Percentiles rank a stretch among this genome's conserved stretches.
Evolutionary conservation across 2,329 filamentous ascomycete genomes (phyloP).

Genomic region (Aspergillus brunneoviolaceus): DNA sequence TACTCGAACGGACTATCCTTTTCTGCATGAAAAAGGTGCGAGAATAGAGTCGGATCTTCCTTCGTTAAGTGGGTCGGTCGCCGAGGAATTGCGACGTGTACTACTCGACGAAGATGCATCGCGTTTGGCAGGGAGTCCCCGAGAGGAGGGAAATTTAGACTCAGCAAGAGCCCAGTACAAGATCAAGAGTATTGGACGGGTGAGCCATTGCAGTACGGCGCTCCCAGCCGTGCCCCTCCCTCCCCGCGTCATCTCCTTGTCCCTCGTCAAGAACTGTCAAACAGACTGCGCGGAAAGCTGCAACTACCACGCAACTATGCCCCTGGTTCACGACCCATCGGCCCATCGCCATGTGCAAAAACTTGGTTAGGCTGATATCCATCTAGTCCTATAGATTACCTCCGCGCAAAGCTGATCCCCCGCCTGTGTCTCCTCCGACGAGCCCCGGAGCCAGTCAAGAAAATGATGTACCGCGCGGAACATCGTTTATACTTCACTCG

Average conservation of each 20-base stretch:
- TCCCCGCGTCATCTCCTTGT: slow-evolving; percentile 1
- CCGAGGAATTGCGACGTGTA: slow-evolving; percentile 63
- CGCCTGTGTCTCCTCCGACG: slow-evolving; percentile 51
- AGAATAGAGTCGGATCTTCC: slow-evolving; percentile 71
- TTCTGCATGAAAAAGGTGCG: slow-evolving; percentile 57
- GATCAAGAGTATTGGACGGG: slow-evolving; percentile 74
- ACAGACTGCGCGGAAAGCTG: neutral
- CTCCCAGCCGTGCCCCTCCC: neutral
- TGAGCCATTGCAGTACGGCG: slow-evolving; percentile 52
- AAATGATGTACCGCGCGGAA: slow-evolving; percentile 44
- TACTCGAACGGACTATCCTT: slow-evolving; percentile 47
- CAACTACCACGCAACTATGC: neutral
- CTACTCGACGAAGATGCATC: slow-evolving; percentile 67
- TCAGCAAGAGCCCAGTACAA: slow-evolving; percentile 60
- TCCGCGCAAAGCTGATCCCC: slow-evolving; percentile 62
- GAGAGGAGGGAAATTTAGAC: slow-evolving; percentile 49
- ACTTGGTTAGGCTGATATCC: slow-evolving; percentile 17
- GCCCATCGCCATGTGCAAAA: neutral
- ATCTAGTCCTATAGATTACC: slow-evolving; percentile 56
- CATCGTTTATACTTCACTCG: slow-evolving; percentile 71
- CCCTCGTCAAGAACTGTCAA: neutral
- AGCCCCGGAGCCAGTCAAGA: slow-evolving; percentile 52
- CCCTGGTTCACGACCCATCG: neutral
- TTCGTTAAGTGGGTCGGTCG: slow-evolving; percentile 63
- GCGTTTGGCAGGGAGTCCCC: slow-evolving; percentile 65